A percentile compares a stretch with the other conserved stretches of the same genome.
These are phyloP conservation scores for Cryphonectria parasitica DNA, from an alignment of 2,329 filamentous ascomycete species.

Conservation along the genomic window DNA sequence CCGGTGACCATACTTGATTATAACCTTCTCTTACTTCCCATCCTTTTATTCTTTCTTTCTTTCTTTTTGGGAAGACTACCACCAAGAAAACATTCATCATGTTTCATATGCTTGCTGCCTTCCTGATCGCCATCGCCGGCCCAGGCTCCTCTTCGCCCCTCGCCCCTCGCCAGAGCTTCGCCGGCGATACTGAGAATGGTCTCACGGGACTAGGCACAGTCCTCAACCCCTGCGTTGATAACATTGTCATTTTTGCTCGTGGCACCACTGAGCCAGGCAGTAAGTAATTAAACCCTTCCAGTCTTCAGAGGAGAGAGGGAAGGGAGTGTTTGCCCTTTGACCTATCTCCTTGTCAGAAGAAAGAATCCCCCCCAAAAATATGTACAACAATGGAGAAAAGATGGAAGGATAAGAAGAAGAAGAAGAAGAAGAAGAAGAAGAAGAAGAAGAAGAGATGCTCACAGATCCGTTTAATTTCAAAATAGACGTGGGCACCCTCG, in stretches of 20 bases:
- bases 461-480: neutral
- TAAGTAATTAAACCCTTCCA: neutral
- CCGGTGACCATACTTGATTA: neutral
- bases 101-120: neutral
- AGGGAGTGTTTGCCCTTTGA: neutral
- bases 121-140: constrained; percentile 7
- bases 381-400: no score
- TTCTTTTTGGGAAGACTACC: neutral
- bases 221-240: constrained; percentile 20
- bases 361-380: neutral
- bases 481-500: constrained; percentile 33
- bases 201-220: constrained; percentile 7
- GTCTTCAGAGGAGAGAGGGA: neutral
- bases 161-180: neutral
- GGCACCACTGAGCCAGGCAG: constrained; percentile 36
- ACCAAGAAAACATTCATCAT: neutral
- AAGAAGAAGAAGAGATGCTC: neutral
- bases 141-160: neutral
- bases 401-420: neutral
- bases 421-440: neutral
- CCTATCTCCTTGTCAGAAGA: neutral
- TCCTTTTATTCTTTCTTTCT: neutral
- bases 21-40: neutral
- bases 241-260: constrained; percentile 38
- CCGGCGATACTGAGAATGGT: constrained; percentile 16